These are phyloP conservation scores for Cutaneotrichosporon sp. DNA, from an alignment of 1,284 basidiomycete genomes.

Conservation along the genomic window DNA sequence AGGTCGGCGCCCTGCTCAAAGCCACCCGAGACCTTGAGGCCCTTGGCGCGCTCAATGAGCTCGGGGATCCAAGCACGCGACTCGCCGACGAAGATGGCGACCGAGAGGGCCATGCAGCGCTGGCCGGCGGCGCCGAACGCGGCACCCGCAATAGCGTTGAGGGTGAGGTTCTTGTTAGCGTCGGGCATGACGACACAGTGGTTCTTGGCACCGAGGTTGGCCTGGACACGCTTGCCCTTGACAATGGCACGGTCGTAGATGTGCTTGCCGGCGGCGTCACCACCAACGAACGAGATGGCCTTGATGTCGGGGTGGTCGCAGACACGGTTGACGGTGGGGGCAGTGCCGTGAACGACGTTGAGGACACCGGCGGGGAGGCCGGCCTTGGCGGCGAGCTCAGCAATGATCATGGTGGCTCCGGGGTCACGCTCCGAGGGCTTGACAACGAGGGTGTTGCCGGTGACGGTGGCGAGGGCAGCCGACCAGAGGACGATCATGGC, in stretches of 20 bases:
- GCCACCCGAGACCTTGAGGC: constrained; percentile 81
- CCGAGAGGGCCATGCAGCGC: constrained; percentile 92
- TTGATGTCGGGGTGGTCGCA: constrained; percentile 89
- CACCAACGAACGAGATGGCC: constrained; percentile 97
- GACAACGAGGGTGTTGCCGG: constrained; percentile 83
- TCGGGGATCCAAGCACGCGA: constrained; percentile 82
- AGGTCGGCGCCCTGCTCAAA: constrained; percentile 85
- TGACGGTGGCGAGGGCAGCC: constrained; percentile 63
- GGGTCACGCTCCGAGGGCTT: constrained; percentile 97
- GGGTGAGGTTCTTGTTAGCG: constrained; percentile 88
- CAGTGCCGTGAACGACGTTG: constrained; percentile 85
- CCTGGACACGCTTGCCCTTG: constrained; percentile 81
- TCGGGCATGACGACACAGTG: constrained; percentile 95
- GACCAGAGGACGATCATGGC: constrained; percentile 93
- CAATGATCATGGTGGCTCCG: constrained; percentile 95
- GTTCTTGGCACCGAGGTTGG: constrained; percentile 96
- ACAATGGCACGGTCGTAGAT: constrained; percentile 71
- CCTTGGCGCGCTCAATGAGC: constrained; percentile 76
- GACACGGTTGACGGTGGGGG: constrained; percentile 87
- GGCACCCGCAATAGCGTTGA: constrained; percentile 91
- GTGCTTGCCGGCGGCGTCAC: constrained; percentile 87
- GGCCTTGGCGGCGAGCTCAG: constrained; percentile 85
- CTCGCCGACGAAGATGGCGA: constrained; percentile 77
- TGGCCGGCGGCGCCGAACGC: constrained; percentile 98
- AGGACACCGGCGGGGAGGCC: constrained; percentile 70